Evolutionary conservation across 306 rosid species (phyloP), one percentile per base, ranked within the genome.

Genomic region (Carpinus fangiana): DNA sequence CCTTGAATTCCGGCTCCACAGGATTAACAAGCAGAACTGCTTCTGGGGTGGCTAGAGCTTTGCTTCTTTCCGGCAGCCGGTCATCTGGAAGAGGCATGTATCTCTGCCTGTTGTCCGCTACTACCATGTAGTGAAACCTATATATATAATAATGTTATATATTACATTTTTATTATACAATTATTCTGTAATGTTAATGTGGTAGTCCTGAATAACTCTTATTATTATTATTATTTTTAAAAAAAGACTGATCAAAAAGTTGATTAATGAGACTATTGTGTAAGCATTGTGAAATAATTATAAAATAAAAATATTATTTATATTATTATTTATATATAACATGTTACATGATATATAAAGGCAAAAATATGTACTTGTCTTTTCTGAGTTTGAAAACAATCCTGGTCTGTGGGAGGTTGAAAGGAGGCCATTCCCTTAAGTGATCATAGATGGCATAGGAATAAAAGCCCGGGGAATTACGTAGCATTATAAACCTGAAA

Each of bases 21-120:
- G 98, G 98, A 76, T 94, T 50, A 38, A 90, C 83, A 65, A 94
- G 97, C 12, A 81, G 89, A 13, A 94, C 93, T 45, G 96, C 96
- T 84, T 94, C 98, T 0, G 97, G 96, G 31, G 77, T 81, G 1
- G 91, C 97, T 1, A 94, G 77, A 47, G 60, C 86, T 84, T 86
- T 69, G 31, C 96, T 83, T 89, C 96, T 82, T 7, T 41, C 87
- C 0, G 82, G 79, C 12, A 20, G 75, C 3, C 98, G 90, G 34
- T 94, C 98, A 17, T 92, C 98, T 0, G 98, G 96, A 65, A 88
- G 84, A 1, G 98, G 98, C 98, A 94, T 94, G 81, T 56, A 86
- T 76, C 98, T 89, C 60, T 90, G 97, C 41, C 97, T 89, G 43
- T 92, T 57, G 75, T 92, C 97, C 0, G 90, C 93, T 76, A 92